phyloP scores from a whole-genome alignment of 306 rosid species.

The Ammopiptanthus mongolicus region DNA sequence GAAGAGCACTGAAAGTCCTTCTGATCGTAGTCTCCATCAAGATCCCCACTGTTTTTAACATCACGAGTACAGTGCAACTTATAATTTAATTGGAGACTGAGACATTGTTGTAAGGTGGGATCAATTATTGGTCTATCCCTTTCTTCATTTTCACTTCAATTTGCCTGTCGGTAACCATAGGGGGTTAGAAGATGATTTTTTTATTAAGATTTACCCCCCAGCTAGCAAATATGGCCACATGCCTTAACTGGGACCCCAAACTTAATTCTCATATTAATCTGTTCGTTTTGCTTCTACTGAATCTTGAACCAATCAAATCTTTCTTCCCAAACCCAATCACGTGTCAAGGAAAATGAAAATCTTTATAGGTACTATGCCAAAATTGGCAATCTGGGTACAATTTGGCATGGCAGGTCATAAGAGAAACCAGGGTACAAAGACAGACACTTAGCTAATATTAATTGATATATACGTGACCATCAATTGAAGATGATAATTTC shows the following conservation, averaged over 20 bases:
- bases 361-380: background rate
- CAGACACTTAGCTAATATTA: background rate
- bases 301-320: background rate
- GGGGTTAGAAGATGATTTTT: background rate
- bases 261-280: background rate
- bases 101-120: background rate
- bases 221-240: background rate
- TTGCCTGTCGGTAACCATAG: background rate
- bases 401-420: background rate
- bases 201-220: background rate
- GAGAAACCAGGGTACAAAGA: background rate
- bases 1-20: constrained; percentile 20
- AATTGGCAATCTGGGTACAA: background rate
- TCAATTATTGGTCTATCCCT: background rate
- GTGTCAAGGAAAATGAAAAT: background rate
- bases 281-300: background rate
- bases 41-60: background rate
- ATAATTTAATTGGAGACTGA: background rate
- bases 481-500: background rate
- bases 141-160: background rate
- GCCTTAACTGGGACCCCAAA: background rate
- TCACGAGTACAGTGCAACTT: background rate
- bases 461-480: background rate
- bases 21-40: background rate
- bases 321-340: background rate